A percentile compares a stretch with the other conserved stretches of the same genome.
phyloP scores from a whole-genome alignment of 768 basidiomycete species.

The Rhizopogon roseolus region DNA sequence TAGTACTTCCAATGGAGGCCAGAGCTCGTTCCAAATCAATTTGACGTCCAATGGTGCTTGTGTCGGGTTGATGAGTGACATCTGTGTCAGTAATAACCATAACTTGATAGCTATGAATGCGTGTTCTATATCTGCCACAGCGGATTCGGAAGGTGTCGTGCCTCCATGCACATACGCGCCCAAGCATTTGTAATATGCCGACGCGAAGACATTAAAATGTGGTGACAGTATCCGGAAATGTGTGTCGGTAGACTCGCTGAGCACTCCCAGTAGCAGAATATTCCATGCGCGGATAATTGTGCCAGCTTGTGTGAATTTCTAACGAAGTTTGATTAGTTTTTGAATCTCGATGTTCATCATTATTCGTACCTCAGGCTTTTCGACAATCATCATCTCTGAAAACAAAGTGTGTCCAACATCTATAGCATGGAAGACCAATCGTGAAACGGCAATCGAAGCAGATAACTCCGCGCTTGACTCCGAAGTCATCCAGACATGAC shows the following conservation, averaged over 20 bases:
- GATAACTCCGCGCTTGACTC: conserved; percentile 48
- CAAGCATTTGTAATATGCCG: conserved; percentile 42
- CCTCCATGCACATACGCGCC: conserved; percentile 35
- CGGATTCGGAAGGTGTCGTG: conserved; percentile 33
- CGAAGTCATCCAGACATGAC: conserved; percentile 41
- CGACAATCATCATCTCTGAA: conserved; percentile 29
- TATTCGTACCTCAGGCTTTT: conserved; percentile 28
- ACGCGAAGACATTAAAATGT: conserved; percentile 47
- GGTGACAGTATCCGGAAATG: conserved; percentile 37
- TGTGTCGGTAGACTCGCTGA: conserved; percentile 30
- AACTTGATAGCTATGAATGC: conserved; percentile 66
- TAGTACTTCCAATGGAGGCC: conserved; percentile 63
- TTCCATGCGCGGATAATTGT: conserved; percentile 61
- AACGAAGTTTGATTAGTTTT: neutral
- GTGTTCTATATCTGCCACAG: conserved; percentile 59
- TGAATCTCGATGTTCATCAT: conserved; percentile 10
- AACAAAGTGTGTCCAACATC: conserved; percentile 39
- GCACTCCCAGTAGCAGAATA: conserved; percentile 48
- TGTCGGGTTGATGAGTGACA: neutral
- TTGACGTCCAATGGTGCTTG: conserved; percentile 14
- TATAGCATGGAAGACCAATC: conserved; percentile 46
- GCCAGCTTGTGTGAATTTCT: conserved; percentile 32
- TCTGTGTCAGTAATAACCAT: conserved; percentile 60
- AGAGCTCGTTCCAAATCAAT: conserved; percentile 71
- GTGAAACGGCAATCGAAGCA: conserved; percentile 46